Evolutionary conservation across 441 rosid species (phyloP), one percentile per base, ranked within the genome.

Genomic region (Populus hybrid): DNA sequence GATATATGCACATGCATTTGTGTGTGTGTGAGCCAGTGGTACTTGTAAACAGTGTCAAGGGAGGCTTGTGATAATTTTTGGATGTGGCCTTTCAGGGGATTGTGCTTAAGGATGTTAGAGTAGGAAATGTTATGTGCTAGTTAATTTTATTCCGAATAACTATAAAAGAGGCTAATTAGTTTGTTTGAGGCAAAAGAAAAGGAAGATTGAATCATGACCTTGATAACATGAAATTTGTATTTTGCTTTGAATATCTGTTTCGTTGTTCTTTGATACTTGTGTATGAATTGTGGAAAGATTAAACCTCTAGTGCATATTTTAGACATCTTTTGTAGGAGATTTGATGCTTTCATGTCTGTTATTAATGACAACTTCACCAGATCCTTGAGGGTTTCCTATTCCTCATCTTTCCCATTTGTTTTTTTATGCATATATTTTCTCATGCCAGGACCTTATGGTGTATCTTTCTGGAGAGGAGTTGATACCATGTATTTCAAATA

Each of bases 31-130:
- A 57, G 19, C 26, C 64, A 70, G 38, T 21, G 10, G 9, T 50
- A 63, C 74, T 76, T 35, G 14, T 64, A 70, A 32, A 67, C 53
- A 70, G 65, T 79, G 76, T 38, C 14, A 63, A 11, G 12, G 28
- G 64, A 74, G 46, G 69, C 18, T 23, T 57, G 9, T 67, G 19
- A 14, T 36, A 40, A 36, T 53, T 40, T 65, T 28, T 53, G 24
- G 23, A 28, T 38, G 12, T 19, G 4, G 40, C 73, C 35, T 75
- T 67, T 2, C 61, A 26, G 30, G 19, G 4, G 2, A 9, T 63
- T 35, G 7, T 19, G 35, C 28, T 32, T 18, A 40, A 66, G 70
- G 71, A 69, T 79, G 71, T 67, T 14, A 68, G 46, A 21, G 2
- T n/a, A 40, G 18, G 34, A 72, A 75, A 67, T 36, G 30, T 69